Base-by-base conservation (phyloP, 2,329 filamentous ascomycete genomes). In the Onygenales sp. region DNA sequence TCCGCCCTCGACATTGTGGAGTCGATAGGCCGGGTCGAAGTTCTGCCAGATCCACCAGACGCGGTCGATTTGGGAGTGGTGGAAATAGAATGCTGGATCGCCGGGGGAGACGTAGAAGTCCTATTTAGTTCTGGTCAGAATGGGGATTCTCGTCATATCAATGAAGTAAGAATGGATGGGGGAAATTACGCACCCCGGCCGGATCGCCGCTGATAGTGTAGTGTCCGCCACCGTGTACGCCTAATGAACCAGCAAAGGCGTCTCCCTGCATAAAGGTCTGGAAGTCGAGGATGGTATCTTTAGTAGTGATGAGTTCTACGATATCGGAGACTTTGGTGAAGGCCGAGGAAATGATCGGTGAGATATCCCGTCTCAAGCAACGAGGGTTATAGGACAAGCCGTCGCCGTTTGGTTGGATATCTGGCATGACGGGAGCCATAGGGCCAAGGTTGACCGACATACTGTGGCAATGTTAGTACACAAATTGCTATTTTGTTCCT, bases 381-480 rank as follows among this genome's bases (percentile, higher is more conserved):
- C 66, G 64, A 14, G 67, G 65, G 55, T 69, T 69, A 58, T 68
- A 65, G 42, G n/a, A 42, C n/a, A 17, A 32, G 11, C 6, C 52
- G 46, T 11, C 66, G 55, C 7, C 42, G 21, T 47, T 46, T 42
- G 21, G 32, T 34, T 52, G 4, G 39, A 45, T 27, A 52, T 50
- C 13, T 61, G 61, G 14, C 60, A 51, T 2, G 44, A 37, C 3
- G 55, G 43, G 33, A 11, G 11, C 43, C 39, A 57, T 52, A 1
- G 66, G 65, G 6, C 65, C 65, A 6, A 68, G 52, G 54, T 66
- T 65, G 43, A 73, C 69, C 10, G 69, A 62, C 66, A 72, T 67
- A 56, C 62, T 59, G 48, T 55, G 36, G 27, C 10, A 11, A 46
- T 9, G 5, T 39, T 39, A 39, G 36, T 39, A 39, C 36, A 39